phyloP scores from a whole-genome alignment of 2,329 filamentous ascomycete species.

The Cercospora sesami region DNA sequence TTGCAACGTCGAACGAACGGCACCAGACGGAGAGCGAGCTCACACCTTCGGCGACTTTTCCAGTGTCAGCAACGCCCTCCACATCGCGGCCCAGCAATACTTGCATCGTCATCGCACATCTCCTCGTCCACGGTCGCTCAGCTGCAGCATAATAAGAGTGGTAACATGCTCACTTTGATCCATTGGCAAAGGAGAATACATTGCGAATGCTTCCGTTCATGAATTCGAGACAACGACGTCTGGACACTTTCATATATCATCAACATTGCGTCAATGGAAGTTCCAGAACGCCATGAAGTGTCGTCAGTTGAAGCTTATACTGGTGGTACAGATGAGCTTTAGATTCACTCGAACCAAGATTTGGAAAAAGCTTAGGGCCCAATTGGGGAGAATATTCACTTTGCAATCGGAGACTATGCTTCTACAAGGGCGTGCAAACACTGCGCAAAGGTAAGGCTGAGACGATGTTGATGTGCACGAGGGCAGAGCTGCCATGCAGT shows the following conservation, averaged over 20 bases:
- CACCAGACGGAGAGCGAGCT: not conserved
- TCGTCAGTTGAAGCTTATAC: not conserved
- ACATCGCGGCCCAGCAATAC: not conserved
- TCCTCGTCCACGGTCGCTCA: not conserved
- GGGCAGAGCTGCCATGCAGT: not conserved
- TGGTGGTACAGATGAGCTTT: not conserved
- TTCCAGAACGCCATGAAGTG: not conserved
- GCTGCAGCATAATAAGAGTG: not conserved
- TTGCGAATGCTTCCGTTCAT: not conserved
- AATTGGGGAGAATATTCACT: not conserved
- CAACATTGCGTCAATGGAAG: not conserved
- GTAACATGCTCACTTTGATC: not conserved
- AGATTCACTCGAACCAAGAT: conserved; percentile 10
- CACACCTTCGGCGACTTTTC: not conserved
- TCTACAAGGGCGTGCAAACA: not conserved
- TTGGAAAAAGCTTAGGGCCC: not conserved
- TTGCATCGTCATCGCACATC: not conserved
- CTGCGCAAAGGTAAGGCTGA: not conserved
- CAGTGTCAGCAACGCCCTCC: not conserved
- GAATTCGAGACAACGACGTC: not conserved
- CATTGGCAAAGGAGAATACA: not conserved
- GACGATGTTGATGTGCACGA: not conserved
- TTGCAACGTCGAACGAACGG: not conserved
- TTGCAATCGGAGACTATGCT: not conserved
- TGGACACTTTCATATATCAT: not conserved